These are phyloP conservation scores for Phytopythium litorale DNA, from an alignment of 352 stramenopile genomes.

Conservation along the genomic window DNA sequence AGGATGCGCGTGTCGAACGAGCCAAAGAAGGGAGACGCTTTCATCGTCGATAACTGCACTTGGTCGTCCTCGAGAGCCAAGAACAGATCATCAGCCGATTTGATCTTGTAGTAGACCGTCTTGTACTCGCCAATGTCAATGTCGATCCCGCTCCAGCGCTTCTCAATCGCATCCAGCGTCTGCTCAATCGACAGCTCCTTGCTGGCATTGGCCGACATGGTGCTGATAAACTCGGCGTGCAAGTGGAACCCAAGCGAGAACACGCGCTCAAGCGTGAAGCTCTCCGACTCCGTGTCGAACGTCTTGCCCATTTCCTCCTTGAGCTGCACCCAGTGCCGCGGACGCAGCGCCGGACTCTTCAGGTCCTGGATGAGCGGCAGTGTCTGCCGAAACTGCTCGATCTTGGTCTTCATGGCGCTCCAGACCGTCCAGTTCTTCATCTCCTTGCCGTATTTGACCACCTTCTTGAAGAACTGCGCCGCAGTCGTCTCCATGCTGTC, in stretches of 20 bases:
- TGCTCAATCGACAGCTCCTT: conserved; percentile 93
- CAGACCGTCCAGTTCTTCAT: conserved; percentile 92
- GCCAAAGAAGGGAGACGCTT: conserved; percentile 91
- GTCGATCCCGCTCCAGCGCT: conserved; percentile 83
- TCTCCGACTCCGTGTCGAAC: conserved; percentile 70
- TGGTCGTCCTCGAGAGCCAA: conserved; percentile 90
- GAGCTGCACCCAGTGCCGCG: conserved; percentile 87
- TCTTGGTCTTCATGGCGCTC: conserved; percentile 92
- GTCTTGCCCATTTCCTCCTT: conserved; percentile 86
- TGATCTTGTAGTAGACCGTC: conserved; percentile 91
- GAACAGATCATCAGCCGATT: conserved; percentile 89
- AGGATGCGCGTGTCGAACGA: conserved; percentile 89
- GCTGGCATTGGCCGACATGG: conserved; percentile 86
- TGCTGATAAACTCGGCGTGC: conserved; percentile 90
- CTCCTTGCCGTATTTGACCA: conserved; percentile 92
- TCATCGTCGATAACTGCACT: conserved; percentile 92
- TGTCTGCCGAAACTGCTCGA: conserved; percentile 91
- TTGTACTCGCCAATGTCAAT: conserved; percentile 93
- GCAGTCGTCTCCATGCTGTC: conserved; percentile 90
- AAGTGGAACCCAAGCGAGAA: conserved; percentile 88
- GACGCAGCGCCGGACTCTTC: conserved; percentile 85
- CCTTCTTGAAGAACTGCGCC: conserved; percentile 89
- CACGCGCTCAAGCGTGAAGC: conserved; percentile 83
- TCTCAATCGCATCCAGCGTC: conserved; percentile 82
- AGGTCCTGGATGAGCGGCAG: conserved; percentile 92